Base-by-base conservation (phyloP, 163 green algal species). In the Dunaliella salina region DNA sequence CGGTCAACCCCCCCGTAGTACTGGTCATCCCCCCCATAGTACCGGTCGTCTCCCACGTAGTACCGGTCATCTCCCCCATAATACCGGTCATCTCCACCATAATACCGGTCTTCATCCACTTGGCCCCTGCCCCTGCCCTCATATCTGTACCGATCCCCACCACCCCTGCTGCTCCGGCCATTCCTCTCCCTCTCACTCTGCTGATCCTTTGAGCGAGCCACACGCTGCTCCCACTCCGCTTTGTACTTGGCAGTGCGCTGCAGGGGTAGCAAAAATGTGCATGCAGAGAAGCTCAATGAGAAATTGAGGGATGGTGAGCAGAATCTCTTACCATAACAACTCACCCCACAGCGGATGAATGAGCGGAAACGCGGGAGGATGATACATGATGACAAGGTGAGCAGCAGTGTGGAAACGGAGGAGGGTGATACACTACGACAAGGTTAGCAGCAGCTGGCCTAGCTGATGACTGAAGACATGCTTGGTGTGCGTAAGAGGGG, bases 31-130 rank as follows among this genome's bases (percentile, higher is more conserved):
- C 86, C 82, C 0, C 67, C 81, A 13, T 25, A 83, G n/a, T 86
- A 71, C 1, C 22, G 33, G 18, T 35, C 33, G n/a, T n/a, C n/a
- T n/a, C 35, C 20, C 72, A 0, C 35, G 5, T 35, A 59, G 59
- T 63, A 87, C 85, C 85, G 86, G 33, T 89, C 86, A 33, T 89
- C 86, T 71, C 85, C 86, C 57, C 85, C 86, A 17, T 50, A 80
- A 25, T 13, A 13, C 30, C 11, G n/a, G 12, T 5, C 78, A n/a
- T 83, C 63, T 3, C 86, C 82, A 0, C 67, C 81, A 13, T 25
- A 83, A 34, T 86, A 71, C 1, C 22, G 33, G 18, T 35, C 20
- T 35, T 0, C 35, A 24, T 35, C 80, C 33, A 35, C 63, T 26
- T 75, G 22, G 1, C 24, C 22, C 63, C 63, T 75, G 24, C 63